Percentiles rank a stretch among this genome's conserved stretches.
Evolutionary conservation across 768 basidiomycete genomes (phyloP).

Genomic region (Lactarius hatsudake): DNA sequence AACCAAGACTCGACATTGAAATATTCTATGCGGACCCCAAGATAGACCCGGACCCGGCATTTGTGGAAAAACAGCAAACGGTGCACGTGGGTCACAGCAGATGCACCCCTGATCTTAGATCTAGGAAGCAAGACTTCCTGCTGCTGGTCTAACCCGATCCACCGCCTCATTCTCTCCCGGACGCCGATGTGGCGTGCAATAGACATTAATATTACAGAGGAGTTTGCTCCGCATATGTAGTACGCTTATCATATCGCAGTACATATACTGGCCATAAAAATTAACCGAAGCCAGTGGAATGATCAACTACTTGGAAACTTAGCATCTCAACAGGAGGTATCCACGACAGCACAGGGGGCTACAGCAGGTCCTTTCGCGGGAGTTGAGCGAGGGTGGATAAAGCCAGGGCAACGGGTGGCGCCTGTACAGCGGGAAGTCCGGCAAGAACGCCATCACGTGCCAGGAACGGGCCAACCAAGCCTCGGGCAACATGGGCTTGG

Average conservation of each 20-base stretch:
- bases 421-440: neutral
- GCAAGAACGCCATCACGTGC: constrained; percentile 5
- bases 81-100: constrained; percentile 12
- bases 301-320: neutral
- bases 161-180: neutral
- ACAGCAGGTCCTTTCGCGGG: neutral
- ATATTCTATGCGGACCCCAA: constrained; percentile 4
- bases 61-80: neutral
- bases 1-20: neutral
- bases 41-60: neutral
- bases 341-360: constrained; percentile 6
- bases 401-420: constrained; percentile 4
- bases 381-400: constrained; percentile 13
- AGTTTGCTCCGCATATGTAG: neutral
- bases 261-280: neutral
- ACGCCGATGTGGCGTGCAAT: neutral
- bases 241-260: neutral
- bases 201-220: neutral
- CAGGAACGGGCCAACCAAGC: constrained; percentile 14
- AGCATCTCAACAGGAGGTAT: neutral
- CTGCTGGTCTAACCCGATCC: neutral
- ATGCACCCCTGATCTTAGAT: constrained; percentile 13
- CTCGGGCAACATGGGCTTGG: constrained; percentile 20
- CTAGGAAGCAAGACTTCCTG: neutral
- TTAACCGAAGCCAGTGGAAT: neutral